Evolutionary conservation across 768 basidiomycete genomes (phyloP), one percentile per base, ranked within the genome.

Genomic region (Suillus brevipes): DNA sequence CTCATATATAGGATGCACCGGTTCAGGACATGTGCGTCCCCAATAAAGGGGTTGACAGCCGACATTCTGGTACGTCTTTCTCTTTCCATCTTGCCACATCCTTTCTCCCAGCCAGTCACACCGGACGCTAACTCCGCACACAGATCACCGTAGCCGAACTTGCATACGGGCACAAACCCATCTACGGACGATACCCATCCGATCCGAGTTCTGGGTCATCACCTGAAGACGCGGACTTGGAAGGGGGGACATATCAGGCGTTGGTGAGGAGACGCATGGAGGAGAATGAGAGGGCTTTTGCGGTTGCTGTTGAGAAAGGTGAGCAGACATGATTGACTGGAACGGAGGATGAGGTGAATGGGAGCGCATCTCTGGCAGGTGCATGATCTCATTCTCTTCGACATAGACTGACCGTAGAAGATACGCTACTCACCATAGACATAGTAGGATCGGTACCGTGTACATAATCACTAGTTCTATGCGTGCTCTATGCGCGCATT

Each of bases 41-140:
- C 94, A 0, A 83, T 96, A 64, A 94, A 93, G 74, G 94, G 94
- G 1, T 75, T 96, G 3, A 95, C 94, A 1, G 82, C 91, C 2
- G 90, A 94, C 67, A 91, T 96, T 16, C 78, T 96, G 60, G 92
- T 93, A 67, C 65, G 89, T 64, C 7, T 20, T 0, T 28, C 52
- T 10, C 0, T 56, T 12, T 23, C 20, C 40, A 31, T 40, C 9
- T n/a, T 14, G 23, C 10, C 38, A 1, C 20, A 28, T 31, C 16
- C 4, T 25, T 18, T 65, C 8, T 5, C 18, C 49, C 23, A 3
- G 25, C 20, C 1, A 38, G 5, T 60, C 10, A 52, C 63, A 36
- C 47, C 34, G 23, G n/a, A 37, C 38, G 88, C 89, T 91, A 36
- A 81, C 1, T 1, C 37, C 25, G 4, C 10, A 1, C 16, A n/a